phyloP scores from a whole-genome alignment of 2,329 filamentous ascomycete genomes.

The Rutstroemia sp. region DNA sequence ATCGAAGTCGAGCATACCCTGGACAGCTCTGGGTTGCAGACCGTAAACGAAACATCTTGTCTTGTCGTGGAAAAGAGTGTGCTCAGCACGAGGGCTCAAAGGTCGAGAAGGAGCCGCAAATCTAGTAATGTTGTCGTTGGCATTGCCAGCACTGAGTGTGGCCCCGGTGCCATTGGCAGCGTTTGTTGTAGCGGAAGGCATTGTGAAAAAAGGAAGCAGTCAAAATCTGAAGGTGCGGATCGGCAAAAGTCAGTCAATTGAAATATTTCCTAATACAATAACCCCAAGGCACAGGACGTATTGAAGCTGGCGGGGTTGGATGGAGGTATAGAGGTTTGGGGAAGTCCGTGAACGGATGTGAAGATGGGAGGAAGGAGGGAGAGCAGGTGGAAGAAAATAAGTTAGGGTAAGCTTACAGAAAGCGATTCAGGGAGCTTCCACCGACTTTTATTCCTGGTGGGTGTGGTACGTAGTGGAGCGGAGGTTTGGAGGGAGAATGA shows the following conservation, averaged over 20 bases:
- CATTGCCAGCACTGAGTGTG: conserved; percentile 51
- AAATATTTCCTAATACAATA: conserved; percentile 3
- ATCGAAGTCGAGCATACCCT: conserved; percentile 97
- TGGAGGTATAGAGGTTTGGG: background rate
- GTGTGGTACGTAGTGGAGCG: background rate
- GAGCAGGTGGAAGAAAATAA: background rate
- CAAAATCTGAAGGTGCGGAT: conserved; percentile 8
- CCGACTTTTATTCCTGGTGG: background rate
- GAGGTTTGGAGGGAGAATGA: background rate
- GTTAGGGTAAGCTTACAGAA: background rate
- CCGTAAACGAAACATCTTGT: conserved; percentile 99
- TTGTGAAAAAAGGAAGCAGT: conserved; percentile 4
- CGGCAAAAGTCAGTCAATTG: conserved; percentile 15
- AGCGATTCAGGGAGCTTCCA: background rate
- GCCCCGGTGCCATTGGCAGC: conserved; percentile 27
- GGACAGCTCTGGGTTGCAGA: conserved; percentile 88
- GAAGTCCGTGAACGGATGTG: conserved; percentile 8
- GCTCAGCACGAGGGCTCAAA: conserved; percentile 76
- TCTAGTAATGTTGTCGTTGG: conserved; percentile 96
- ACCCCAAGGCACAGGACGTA: background rate
- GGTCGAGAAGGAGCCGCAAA: conserved; percentile 90
- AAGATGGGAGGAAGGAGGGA: background rate
- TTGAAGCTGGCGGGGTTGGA: background rate
- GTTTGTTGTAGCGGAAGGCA: conserved; percentile 22
- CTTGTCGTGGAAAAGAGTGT: conserved; percentile 98